Conservation (phyloP, 2,329 filamentous ascomycete species). For the Colletotrichum lentis region DNA sequence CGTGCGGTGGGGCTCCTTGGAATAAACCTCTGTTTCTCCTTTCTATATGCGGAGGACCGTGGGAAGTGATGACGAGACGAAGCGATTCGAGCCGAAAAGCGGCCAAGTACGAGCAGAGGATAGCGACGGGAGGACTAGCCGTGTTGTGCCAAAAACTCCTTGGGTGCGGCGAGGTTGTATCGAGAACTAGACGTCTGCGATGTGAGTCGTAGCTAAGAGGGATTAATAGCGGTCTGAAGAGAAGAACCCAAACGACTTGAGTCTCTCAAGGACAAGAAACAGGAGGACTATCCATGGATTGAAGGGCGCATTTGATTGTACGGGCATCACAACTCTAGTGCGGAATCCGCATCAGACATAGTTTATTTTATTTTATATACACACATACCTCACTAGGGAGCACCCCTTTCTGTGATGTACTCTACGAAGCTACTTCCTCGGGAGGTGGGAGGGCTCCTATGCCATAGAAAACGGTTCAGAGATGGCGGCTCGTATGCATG, state of each 20-base stretch:
- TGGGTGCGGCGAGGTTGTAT: conserved; percentile 34
- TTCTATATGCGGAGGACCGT: conserved; percentile 23
- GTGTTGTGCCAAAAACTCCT: conserved; percentile 33
- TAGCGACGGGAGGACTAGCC: conserved; percentile 1
- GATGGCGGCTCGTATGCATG: too few species aligned
- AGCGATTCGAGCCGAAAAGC: conserved; percentile 17
- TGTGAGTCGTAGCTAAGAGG: conserved; percentile 19
- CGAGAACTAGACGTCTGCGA: conserved; percentile 25
- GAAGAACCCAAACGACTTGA: background rate
- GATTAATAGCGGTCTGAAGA: conserved; percentile 20
- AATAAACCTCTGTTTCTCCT: conserved; percentile 37
- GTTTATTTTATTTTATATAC: conserved; percentile 16
- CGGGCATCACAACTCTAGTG: conserved; percentile 27
- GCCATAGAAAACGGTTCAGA: too few species aligned
- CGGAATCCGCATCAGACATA: conserved; percentile 26
- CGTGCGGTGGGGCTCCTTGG: conserved; percentile 36
- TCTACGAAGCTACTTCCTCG: background rate
- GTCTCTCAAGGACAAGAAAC: conserved; percentile 24
- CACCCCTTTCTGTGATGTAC: background rate
- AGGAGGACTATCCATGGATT: conserved; percentile 13
- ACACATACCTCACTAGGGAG: conserved; percentile 12
- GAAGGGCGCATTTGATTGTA: conserved; percentile 24
- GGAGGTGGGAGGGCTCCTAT: too few species aligned
- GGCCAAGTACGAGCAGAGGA: conserved; percentile 18
- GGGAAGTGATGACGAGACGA: conserved; percentile 25